Base-by-base conservation (phyloP, 345 rosid genomes). In the Balakata baccata region DNA sequence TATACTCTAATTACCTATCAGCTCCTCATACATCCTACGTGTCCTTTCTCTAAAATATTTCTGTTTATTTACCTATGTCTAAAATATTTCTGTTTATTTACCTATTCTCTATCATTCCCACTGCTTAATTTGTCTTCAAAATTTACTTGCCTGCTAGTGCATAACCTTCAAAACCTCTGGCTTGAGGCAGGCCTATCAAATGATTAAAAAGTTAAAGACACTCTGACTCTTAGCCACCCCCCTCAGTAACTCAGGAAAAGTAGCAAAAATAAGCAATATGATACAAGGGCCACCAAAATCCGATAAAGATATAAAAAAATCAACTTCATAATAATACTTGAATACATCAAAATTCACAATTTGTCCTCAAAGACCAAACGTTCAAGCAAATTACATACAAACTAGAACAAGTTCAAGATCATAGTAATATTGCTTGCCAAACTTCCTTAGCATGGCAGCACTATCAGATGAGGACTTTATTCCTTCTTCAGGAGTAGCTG, bases 401-500 rank as follows among this genome's bases (percentile, higher is more conserved):
- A 66, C 58, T 72, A 66, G 11, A 71, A n/a, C 22, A 41, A 50
- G 29, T 64, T 34, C 4, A 22, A 74, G 16, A 67, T 23, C 68
- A 56, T 52, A 63, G 47, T 58, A 29, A 29, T 29, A 20, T 61
- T 64, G 71, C 72, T 66, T 62, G 46, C 39, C 52, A 52, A 64
- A 72, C 72, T 66, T 74, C 62, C 41, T 67, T 22, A 77, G 70
- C 52, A 69, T 34, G 18, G 56, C 51, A 11, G 54, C 74, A 50
- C 25, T 68, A 59, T 50, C 54, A 13, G 25, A 71, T 46, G 68
- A 51, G 53, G 69, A 59, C 64, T 68, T 75, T 78, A 81, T 81
- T 81, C 63, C 61, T 25, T 29, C 34, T 29, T 62, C 69, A 14
- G 41, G 14, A 61, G 49, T 69, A 50, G 57, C 43, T 37, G 6